These are phyloP conservation scores for Lagenidium giganteum DNA, from an alignment of 352 stramenopile species.

Conservation along the genomic window DNA sequence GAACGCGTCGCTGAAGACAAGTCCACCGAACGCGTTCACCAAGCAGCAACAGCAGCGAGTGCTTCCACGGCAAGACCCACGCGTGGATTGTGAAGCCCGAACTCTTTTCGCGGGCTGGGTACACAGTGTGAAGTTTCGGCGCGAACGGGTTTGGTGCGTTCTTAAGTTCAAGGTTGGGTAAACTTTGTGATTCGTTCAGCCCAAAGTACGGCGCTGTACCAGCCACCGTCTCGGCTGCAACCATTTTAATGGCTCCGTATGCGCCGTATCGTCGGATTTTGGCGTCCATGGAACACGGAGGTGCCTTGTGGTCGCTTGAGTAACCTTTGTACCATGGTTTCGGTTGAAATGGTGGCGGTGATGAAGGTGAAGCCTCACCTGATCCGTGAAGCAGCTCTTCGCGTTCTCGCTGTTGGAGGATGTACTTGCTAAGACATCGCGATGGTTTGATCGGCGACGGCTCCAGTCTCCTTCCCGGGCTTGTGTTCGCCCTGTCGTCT, in stretches of 20 bases:
- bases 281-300: constrained; percentile 31
- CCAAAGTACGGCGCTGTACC: constrained; percentile 19
- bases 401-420: constrained; percentile 17
- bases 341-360: constrained; percentile 8
- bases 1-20: no score
- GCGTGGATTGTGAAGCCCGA: no score
- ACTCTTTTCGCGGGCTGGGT: no score
- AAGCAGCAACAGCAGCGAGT: no score
- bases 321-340: constrained; percentile 55
- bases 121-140: constrained; percentile 21
- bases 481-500: not conserved
- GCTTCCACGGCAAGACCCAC: no score
- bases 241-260: constrained; percentile 33
- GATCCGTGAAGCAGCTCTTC: constrained; percentile 1
- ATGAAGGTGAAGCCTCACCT: constrained; percentile 10
- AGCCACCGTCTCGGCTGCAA: constrained; percentile 18
- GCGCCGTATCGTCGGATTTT: constrained; percentile 53
- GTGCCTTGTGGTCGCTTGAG: constrained; percentile 23
- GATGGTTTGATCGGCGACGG: constrained; percentile 18
- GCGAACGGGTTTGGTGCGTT: constrained; percentile 27
- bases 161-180: constrained; percentile 22
- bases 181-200: constrained; percentile 30
- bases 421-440: constrained; percentile 25
- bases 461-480: not conserved
- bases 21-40: no score